Percentiles rank a stretch among this genome's conserved stretches.
phyloP scores from a whole-genome alignment of 306 rosid genomes.

The Fagus crenata region DNA sequence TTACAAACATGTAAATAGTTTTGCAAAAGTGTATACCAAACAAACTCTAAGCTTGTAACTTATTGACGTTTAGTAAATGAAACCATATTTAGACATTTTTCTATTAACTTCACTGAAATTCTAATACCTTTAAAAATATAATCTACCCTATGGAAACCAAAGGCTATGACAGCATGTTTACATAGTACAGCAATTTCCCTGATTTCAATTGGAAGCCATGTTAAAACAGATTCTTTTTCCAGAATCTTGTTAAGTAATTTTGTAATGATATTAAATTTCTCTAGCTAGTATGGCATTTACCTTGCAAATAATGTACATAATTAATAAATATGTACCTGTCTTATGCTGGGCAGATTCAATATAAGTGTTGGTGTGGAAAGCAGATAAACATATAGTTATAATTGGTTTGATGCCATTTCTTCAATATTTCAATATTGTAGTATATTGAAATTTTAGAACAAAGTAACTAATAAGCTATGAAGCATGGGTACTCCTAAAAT shows the following conservation, averaged over 20 bases:
- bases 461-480: not conserved
- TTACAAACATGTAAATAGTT: too few relatives aligned
- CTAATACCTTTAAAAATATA: too few relatives aligned
- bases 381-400: not conserved
- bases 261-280: not conserved
- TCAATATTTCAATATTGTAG: not conserved
- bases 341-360: not conserved
- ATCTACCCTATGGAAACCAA: too few relatives aligned
- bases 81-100: too few relatives aligned
- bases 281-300: not conserved
- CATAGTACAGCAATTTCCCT: too few relatives aligned
- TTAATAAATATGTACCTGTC: not conserved
- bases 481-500: too few relatives aligned
- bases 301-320: not conserved
- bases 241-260: not conserved
- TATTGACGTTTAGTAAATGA: too few relatives aligned
- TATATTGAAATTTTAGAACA: not conserved
- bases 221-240: not conserved
- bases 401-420: not conserved
- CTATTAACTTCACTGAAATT: too few relatives aligned
- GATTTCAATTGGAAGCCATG: not conserved
- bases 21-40: too few relatives aligned
- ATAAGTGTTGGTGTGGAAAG: not conserved
- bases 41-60: too few relatives aligned
- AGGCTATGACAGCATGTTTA: too few relatives aligned